Conservation (phyloP, 441 rosid genomes). For the Eruca vesicaria region DNA sequence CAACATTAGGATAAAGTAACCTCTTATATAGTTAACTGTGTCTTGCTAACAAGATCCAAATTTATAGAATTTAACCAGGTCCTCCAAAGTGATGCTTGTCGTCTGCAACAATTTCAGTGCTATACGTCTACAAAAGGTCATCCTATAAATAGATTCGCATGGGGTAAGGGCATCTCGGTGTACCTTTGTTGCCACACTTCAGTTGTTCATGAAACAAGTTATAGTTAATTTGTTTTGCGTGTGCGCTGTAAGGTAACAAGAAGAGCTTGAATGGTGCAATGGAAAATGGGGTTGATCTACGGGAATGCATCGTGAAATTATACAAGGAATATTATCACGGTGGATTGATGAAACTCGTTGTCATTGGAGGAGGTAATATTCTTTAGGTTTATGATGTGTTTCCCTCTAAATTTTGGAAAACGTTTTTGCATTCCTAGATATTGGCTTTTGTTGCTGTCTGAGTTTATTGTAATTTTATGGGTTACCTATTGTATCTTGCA, state of each 20-base stretch:
- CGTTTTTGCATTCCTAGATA: neutral
- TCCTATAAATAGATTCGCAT: slow-evolving; percentile 77
- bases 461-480: neutral
- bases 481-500: slow-evolving; percentile 39
- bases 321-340: slow-evolving; percentile 78
- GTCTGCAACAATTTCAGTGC: slow-evolving; percentile 95
- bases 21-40: neutral
- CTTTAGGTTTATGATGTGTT: slow-evolving; percentile 22
- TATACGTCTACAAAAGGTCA: slow-evolving; percentile 69
- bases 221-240: slow-evolving; percentile 15
- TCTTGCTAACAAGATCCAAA: slow-evolving; percentile 10
- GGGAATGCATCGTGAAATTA: slow-evolving; percentile 66
- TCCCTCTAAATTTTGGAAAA: neutral
- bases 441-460: slow-evolving; percentile 1
- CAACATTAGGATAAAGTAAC: neutral
- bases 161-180: slow-evolving; percentile 65
- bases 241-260: slow-evolving; percentile 72
- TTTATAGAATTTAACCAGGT: slow-evolving; percentile 89
- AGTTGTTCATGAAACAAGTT: slow-evolving; percentile 26
- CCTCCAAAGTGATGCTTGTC: slow-evolving; percentile 87
- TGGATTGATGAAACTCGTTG: slow-evolving; percentile 91
- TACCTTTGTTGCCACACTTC: slow-evolving; percentile 18
- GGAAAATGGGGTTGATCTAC: slow-evolving; percentile 83
- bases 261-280: slow-evolving; percentile 88
- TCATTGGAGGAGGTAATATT: slow-evolving; percentile 90